Percentiles rank a stretch among this genome's conserved stretches.
These are phyloP conservation scores for Xylaria flabelliformis DNA, from an alignment of 495 filamentous ascomycete species.

Conservation along the genomic window DNA sequence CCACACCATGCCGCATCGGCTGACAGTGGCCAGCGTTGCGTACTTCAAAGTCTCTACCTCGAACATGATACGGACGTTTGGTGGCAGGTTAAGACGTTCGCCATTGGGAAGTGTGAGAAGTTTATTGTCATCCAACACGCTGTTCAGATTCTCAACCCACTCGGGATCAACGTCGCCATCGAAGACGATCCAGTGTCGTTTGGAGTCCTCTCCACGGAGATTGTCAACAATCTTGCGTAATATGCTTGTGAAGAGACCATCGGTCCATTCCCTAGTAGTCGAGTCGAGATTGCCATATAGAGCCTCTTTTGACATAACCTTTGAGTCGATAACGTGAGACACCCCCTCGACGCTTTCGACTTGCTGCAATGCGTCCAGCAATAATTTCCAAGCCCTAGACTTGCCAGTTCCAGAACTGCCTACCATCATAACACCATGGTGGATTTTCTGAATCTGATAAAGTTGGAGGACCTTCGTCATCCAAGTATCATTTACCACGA, in stretches of 20 bases:
- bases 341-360: constrained; percentile 92
- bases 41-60: constrained; percentile 99
- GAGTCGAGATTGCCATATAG: constrained; percentile 95
- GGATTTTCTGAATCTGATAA: constrained; percentile 95
- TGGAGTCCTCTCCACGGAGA: constrained; percentile 92
- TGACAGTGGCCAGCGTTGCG: constrained; percentile 94
- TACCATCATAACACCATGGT: constrained; percentile 99
- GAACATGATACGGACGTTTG: constrained; percentile 99
- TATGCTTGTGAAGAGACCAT: constrained; percentile 97
- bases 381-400: constrained; percentile 89
- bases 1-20: constrained; percentile 99
- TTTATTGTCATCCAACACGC: constrained; percentile 98
- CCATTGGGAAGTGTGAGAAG: constrained; percentile 95
- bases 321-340: constrained; percentile 96
- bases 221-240: constrained; percentile 98
- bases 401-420: constrained; percentile 95
- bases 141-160: constrained; percentile 99
- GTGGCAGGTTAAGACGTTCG: constrained; percentile 90
- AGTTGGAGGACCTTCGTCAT: constrained; percentile 95
- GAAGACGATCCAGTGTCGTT: constrained; percentile 99
- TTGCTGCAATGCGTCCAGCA: constrained; percentile 90
- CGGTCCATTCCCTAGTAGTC: constrained; percentile 97
- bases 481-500: constrained; percentile 91
- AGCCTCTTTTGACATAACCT: constrained; percentile 99
- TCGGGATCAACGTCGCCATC: constrained; percentile 99